Conservation (phyloP, 495 filamentous ascomycete genomes). For the Neurospora sp. region DNA sequence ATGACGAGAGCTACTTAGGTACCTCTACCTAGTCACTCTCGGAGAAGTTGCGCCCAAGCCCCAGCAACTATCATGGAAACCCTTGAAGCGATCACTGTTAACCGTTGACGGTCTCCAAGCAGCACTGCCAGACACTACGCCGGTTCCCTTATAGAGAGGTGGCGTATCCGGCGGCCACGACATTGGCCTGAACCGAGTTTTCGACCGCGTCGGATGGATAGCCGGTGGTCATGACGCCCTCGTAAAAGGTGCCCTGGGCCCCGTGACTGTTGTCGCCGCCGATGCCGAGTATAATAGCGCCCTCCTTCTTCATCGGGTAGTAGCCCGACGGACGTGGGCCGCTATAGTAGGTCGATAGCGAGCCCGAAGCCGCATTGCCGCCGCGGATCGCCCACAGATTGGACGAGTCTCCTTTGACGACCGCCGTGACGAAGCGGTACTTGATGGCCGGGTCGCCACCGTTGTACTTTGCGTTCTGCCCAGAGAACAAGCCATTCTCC, state of each 20-base stretch:
- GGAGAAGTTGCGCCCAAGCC: too few relatives aligned
- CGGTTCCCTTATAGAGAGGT: constrained; percentile 7
- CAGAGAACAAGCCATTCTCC: constrained; percentile 25
- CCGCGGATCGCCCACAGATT: constrained; percentile 47
- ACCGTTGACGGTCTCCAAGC: too few relatives aligned
- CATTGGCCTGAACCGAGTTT: constrained; percentile 46
- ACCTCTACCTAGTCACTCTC: too few relatives aligned
- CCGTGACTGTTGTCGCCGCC: constrained; percentile 25
- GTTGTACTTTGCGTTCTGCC: constrained; percentile 26
- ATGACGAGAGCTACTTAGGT: too few relatives aligned
- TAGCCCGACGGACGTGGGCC: constrained; percentile 26
- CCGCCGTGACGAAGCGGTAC: constrained; percentile 41
- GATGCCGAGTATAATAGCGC: neutral
- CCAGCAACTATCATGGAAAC: too few relatives aligned
- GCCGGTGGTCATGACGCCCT: neutral
- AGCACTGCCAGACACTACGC: neutral
- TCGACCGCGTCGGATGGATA: constrained; percentile 26
- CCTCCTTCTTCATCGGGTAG: neutral
- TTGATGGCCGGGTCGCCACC: constrained; percentile 34
- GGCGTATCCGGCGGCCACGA: constrained; percentile 22
- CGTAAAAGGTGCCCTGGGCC: neutral
- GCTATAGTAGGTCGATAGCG: constrained; percentile 45
- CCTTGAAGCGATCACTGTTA: neutral
- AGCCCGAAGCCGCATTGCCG: constrained; percentile 41
- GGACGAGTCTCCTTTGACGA: constrained; percentile 39